These are phyloP conservation scores for Gryganskiella cystojenkinii DNA, from an alignment of 192 early-diverging fungal species.

Conservation along the genomic window DNA sequence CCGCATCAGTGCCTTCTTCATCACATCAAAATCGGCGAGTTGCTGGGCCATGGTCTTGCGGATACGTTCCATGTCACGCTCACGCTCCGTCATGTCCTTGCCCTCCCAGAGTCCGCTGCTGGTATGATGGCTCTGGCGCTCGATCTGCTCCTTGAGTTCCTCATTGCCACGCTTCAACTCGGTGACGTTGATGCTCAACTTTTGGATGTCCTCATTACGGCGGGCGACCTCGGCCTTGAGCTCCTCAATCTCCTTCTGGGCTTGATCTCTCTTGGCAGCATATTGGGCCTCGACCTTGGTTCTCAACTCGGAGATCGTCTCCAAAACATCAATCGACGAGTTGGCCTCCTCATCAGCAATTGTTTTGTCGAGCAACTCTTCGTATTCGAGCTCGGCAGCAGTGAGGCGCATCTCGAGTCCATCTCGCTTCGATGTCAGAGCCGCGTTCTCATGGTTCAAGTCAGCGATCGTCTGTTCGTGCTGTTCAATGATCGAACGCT, in stretches of 20 bases:
- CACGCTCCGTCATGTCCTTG: conserved; percentile 67
- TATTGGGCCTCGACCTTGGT: conserved; percentile 89
- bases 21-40: conserved; percentile 94
- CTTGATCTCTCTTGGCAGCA: conserved; percentile 77
- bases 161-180: conserved; percentile 74
- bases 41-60: conserved; percentile 82
- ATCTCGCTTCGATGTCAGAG: conserved; percentile 66
- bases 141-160: conserved; percentile 63
- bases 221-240: conserved; percentile 75
- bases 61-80: conserved; percentile 84
- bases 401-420: conserved; percentile 77
- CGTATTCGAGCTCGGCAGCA: conserved; percentile 83
- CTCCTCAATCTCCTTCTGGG: conserved; percentile 79
- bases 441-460: conserved; percentile 67
- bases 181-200: conserved; percentile 64
- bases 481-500: conserved; percentile 68
- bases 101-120: conserved; percentile 50
- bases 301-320: conserved; percentile 88
- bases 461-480: conserved; percentile 73
- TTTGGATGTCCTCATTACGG: conserved; percentile 75
- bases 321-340: conserved; percentile 63
- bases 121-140: conserved; percentile 33
- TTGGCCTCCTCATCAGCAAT: conserved; percentile 78
- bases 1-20: conserved; percentile 98
- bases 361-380: conserved; percentile 79